Conservation (phyloP, 345 rosid genomes). For the Salix exigua region DNA sequence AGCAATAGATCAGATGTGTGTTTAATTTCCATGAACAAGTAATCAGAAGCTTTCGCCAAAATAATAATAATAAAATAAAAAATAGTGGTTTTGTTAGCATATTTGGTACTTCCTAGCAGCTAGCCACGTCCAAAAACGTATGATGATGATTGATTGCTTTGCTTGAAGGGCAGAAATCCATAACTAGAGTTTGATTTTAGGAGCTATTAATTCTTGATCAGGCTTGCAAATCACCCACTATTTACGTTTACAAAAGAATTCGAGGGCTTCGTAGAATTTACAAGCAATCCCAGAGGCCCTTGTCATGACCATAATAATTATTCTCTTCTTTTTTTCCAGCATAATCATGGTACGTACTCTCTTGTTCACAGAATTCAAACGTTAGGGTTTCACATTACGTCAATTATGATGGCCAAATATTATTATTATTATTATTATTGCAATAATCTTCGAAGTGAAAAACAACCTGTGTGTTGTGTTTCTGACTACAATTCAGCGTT, state of each 20-base stretch:
- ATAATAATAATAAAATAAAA: no score
- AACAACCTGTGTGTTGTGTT: not conserved
- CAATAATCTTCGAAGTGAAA: not conserved
- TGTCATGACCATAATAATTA: not conserved
- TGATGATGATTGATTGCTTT: constrained; percentile 19
- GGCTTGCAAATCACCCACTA: not conserved
- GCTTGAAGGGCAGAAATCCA: constrained; percentile 15
- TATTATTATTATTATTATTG: not conserved
- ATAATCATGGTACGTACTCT: no score
- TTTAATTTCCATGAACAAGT: not conserved
- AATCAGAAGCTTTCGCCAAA: not conserved
- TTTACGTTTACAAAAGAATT: not conserved
- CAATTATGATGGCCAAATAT: not conserved
- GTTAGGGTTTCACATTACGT: not conserved
- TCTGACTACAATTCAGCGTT: not conserved
- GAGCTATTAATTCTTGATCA: not conserved
- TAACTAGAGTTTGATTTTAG: not conserved
- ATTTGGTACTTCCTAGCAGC: not conserved
- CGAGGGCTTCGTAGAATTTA: not conserved
- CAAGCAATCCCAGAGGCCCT: not conserved
- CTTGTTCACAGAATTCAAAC: no score
- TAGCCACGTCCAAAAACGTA: not conserved
- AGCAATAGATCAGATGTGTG: no score
- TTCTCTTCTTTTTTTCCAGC: not conserved
- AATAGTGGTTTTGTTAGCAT: not conserved